phyloP scores from a whole-genome alignment of 73 alveolate species.

The Paramecium tetraurelia region DNA sequence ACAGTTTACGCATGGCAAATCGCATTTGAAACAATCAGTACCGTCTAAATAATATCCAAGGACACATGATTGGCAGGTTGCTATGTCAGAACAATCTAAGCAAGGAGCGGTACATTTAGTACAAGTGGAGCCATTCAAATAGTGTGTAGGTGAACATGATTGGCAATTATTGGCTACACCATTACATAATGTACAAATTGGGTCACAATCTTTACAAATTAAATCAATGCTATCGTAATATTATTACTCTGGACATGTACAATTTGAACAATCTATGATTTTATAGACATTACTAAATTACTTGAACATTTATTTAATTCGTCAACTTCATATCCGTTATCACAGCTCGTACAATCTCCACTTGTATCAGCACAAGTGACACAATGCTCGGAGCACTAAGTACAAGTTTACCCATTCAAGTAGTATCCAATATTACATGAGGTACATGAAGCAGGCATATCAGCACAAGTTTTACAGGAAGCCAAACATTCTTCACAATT shows the following conservation, averaged over 20 bases:
- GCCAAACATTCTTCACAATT: not conserved
- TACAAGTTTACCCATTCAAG: not conserved
- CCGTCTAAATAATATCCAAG: not conserved
- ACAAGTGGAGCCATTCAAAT: not conserved
- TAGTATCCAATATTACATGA: not conserved
- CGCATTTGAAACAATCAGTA: not conserved
- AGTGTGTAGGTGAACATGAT: not conserved
- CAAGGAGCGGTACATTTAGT: not conserved
- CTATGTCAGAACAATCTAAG: not conserved
- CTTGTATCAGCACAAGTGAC: not conserved
- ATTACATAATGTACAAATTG: not conserved
- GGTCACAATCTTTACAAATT: not conserved
- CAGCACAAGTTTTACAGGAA: not conserved
- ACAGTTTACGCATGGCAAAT: not conserved
- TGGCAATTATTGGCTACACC: not conserved
- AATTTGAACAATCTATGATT: not conserved
- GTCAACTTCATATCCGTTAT: not conserved
- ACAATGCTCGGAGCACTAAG: not conserved
- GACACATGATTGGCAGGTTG: not conserved
- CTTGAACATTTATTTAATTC: not conserved
- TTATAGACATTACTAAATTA: not conserved
- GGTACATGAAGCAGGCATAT: not conserved
- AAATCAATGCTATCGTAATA: not conserved
- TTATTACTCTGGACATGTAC: not conserved
- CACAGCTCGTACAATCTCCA: not conserved